A percentile compares a stretch with the other conserved stretches of the same genome.
Conservation (phyloP, 2,329 filamentous ascomycete genomes). For the Trichophyton benhamiae region DNA sequence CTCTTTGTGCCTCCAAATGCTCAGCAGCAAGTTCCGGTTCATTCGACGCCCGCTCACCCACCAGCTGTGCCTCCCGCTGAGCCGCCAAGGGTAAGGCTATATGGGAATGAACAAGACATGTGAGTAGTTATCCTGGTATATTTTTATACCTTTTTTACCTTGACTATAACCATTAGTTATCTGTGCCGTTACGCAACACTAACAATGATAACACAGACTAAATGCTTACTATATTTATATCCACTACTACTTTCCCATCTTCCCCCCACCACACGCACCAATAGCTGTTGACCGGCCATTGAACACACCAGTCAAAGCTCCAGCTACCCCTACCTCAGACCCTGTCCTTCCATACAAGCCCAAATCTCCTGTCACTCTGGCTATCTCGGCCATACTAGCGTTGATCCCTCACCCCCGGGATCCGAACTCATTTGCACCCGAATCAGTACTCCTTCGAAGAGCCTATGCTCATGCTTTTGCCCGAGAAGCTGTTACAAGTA, state of each 20-base stretch:
- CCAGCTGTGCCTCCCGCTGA: constrained; percentile 12
- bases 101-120: constrained; percentile 32
- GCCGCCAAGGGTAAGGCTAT: constrained; percentile 26
- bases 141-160: not conserved
- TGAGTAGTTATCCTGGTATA: constrained; percentile 15
- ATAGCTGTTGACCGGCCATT: constrained; percentile 25
- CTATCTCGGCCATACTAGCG: constrained; percentile 32
- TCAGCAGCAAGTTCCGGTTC: constrained; percentile 18
- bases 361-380: constrained; percentile 33
- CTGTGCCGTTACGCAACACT: not conserved
- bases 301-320: constrained; percentile 21
- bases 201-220: constrained; percentile 20
- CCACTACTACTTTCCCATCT: constrained; percentile 35
- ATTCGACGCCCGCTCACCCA: constrained; percentile 20
- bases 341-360: constrained; percentile 26
- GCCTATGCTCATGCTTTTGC: constrained; percentile 31
- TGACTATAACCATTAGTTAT: not conserved
- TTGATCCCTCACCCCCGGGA: constrained; percentile 33
- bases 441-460: constrained; percentile 27
- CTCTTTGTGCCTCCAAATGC: constrained; percentile 22
- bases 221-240: constrained; percentile 38
- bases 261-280: constrained; percentile 27
- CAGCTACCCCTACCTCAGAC: constrained; percentile 22
- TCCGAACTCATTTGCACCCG: constrained; percentile 23
- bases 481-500: constrained; percentile 26